phyloP scores from a whole-genome alignment of 83 land plant genomes.

The Picea abies region DNA sequence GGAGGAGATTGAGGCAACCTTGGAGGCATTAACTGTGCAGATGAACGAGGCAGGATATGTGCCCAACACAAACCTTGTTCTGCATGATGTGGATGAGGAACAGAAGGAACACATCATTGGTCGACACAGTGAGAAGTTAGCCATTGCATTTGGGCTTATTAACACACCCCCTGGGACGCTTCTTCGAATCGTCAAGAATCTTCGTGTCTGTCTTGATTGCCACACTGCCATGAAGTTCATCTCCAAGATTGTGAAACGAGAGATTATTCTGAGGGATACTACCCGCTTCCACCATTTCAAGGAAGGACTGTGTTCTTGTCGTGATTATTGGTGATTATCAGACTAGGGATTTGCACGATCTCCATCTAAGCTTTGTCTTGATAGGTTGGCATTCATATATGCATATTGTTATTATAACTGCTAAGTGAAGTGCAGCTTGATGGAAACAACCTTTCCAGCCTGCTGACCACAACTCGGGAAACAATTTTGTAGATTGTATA shows the following conservation, averaged over 20 bases:
- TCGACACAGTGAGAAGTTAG: neutral
- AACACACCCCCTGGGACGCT: constrained; percentile 1
- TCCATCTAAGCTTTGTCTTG: too few species aligned
- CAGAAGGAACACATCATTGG: neutral
- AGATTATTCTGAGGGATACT: neutral
- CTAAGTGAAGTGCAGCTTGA: too few species aligned
- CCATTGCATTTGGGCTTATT: neutral
- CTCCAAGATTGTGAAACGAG: neutral
- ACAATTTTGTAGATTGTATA: too few species aligned
- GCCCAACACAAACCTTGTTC: neutral
- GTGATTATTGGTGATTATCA: neutral
- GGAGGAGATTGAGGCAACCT: neutral
- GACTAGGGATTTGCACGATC: too few species aligned
- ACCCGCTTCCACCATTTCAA: neutral
- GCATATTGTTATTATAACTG: too few species aligned
- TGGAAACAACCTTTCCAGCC: too few species aligned
- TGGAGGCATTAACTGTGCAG: neutral
- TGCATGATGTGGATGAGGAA: neutral
- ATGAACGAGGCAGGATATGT: constrained; percentile 1
- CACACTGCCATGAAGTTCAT: constrained; percentile 7
- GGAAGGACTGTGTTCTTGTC: neutral
- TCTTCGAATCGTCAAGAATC: neutral
- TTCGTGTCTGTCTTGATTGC: neutral
- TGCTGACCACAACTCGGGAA: too few species aligned
- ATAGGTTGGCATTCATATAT: too few species aligned